These are phyloP conservation scores for Climacium dendroides DNA, from an alignment of 225 moss, liverwort and hornwort species.

Conservation along the genomic window DNA sequence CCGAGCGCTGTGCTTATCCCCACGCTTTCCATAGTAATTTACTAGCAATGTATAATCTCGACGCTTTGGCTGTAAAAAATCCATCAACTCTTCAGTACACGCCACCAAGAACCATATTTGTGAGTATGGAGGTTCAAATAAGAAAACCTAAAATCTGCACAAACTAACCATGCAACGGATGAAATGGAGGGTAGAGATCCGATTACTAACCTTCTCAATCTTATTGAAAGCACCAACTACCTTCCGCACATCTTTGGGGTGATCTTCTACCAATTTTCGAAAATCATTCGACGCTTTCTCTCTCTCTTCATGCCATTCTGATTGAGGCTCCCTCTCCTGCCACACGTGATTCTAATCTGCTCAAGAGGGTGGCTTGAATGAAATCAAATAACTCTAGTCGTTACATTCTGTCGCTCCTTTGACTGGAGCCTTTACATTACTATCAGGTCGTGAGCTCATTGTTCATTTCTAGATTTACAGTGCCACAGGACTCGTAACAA, in stretches of 20 bases:
- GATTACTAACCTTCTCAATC: conserved; percentile 46
- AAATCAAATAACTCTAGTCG: background rate
- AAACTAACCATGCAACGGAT: background rate
- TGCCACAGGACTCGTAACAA: background rate
- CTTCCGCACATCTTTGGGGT: conserved; percentile 17
- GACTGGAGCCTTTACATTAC: no score
- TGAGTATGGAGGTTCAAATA: background rate
- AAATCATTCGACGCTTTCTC: conserved; percentile 40
- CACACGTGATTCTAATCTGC: background rate
- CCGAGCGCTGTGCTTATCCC: conserved; percentile 67
- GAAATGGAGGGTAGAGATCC: background rate
- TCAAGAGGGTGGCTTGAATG: background rate
- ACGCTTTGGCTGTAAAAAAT: conserved; percentile 42
- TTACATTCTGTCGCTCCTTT: background rate
- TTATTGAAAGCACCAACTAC: conserved; percentile 34
- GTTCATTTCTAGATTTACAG: background rate
- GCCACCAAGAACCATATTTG: background rate
- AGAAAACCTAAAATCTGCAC: background rate
- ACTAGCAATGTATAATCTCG: conserved; percentile 61
- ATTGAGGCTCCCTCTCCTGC: conserved; percentile 37
- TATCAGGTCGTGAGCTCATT: no score
- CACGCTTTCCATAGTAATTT: conserved; percentile 62
- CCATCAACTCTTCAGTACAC: background rate
- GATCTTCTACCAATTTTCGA: conserved; percentile 31
- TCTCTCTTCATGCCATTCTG: conserved; percentile 70